A percentile compares a stretch with the other conserved stretches of the same genome.
phyloP scores from a whole-genome alignment of 169 alveolate genomes.

The Plasmodium billcollinsi region DNA sequence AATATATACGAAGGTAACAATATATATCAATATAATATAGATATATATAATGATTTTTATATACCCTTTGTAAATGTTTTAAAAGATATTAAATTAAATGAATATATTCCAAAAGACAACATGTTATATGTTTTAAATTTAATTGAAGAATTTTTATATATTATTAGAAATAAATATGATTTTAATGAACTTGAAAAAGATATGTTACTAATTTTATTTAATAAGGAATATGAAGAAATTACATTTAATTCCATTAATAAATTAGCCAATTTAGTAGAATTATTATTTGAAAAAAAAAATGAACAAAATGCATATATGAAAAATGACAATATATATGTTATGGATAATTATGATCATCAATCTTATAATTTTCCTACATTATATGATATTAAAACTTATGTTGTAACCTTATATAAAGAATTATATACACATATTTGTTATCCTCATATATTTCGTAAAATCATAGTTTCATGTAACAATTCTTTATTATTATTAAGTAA shows the following conservation, averaged over 20 bases:
- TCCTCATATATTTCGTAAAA: slow-evolving; percentile 64
- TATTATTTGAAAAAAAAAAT: slow-evolving; percentile 33
- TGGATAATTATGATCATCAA: background rate
- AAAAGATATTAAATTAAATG: slow-evolving; percentile 40
- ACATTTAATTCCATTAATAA: slow-evolving; percentile 65
- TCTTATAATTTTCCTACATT: slow-evolving; percentile 40
- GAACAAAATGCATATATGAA: background rate
- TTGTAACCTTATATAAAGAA: slow-evolving; percentile 45
- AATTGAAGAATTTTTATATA: slow-evolving; percentile 56
- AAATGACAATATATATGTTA: slow-evolving; percentile 9
- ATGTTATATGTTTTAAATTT: slow-evolving; percentile 49
- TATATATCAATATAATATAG: background rate
- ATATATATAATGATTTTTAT: slow-evolving; percentile 56
- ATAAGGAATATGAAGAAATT: slow-evolving; percentile 67
- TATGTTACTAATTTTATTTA: slow-evolving; percentile 38
- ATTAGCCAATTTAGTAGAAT: slow-evolving; percentile 43
- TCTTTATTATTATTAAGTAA: slow-evolving; percentile 57
- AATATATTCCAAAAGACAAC: slow-evolving; percentile 49
- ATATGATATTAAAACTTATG: slow-evolving; percentile 70
- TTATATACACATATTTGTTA: slow-evolving; percentile 42
- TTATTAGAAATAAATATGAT: slow-evolving; percentile 24
- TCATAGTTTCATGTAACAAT: slow-evolving; percentile 60
- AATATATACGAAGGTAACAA: background rate
- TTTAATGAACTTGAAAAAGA: slow-evolving; percentile 36
- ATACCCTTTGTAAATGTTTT: slow-evolving; percentile 47